These are phyloP conservation scores for Hymenoscyphus salicellus DNA, from an alignment of 2,329 filamentous ascomycete species.

Conservation along the genomic window DNA sequence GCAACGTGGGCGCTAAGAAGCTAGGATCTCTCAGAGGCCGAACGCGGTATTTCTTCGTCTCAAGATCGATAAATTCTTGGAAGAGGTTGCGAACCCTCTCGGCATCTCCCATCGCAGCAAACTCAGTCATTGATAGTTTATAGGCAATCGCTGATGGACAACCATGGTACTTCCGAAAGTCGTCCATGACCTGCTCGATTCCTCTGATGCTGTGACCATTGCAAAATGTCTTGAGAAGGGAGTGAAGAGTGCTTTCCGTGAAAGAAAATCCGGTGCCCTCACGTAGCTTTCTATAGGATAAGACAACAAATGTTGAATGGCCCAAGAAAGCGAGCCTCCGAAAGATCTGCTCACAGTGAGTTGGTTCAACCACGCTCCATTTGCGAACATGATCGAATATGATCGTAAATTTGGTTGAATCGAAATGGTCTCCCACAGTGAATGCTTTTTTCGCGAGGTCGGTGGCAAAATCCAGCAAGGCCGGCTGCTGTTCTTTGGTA, in stretches of 20 bases:
- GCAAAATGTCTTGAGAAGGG: conserved; percentile 35
- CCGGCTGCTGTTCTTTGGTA: background rate
- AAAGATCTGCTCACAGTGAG: conserved; percentile 23
- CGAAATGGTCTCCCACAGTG: conserved; percentile 11
- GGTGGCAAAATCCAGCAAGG: conserved; percentile 22
- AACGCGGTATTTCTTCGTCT: conserved; percentile 10
- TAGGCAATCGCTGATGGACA: conserved; percentile 34
- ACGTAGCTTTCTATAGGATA: conserved; percentile 28
- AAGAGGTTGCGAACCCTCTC: conserved; percentile 45
- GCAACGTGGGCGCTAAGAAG: conserved; percentile 57
- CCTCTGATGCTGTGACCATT: conserved; percentile 33
- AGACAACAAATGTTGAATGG: conserved; percentile 22
- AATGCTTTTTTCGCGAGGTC: conserved; percentile 22
- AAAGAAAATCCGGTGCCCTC: conserved; percentile 17
- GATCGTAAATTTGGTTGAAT: conserved; percentile 13
- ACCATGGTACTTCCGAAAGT: conserved; percentile 35
- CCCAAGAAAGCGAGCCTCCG: conserved; percentile 23
- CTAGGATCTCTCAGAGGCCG: conserved; percentile 18
- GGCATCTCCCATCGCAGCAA: conserved; percentile 47
- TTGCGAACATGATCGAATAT: conserved; percentile 24
- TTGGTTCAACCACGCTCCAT: conserved; percentile 22
- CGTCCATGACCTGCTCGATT: conserved; percentile 39
- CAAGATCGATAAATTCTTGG: conserved; percentile 34
- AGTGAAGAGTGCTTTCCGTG: conserved; percentile 26
- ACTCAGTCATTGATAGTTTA: conserved; percentile 38